Percentiles rank a stretch among this genome's conserved stretches.
Evolutionary conservation across 2,329 filamentous ascomycete species (phyloP).

Genomic region (Cercospora zeae-maydis): DNA sequence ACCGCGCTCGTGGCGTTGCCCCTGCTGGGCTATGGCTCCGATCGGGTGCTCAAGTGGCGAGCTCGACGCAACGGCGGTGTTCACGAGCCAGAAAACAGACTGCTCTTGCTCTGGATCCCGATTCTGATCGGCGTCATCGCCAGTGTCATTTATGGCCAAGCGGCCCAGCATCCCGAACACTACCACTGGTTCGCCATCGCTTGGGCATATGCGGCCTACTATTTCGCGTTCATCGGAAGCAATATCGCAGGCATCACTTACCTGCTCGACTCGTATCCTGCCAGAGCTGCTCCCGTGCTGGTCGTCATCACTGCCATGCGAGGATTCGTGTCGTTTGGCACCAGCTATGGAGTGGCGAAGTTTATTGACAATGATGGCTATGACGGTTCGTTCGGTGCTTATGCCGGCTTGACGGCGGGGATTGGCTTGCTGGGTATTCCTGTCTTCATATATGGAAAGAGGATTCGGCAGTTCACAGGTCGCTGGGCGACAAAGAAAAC

Average conservation of each 20-base stretch:
- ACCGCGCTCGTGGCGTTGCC: conserved; percentile 41
- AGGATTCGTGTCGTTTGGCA: conserved; percentile 47
- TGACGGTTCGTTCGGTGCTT: conserved; percentile 35
- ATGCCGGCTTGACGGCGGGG: conserved; percentile 33
- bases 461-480: conserved; percentile 34
- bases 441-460: conserved; percentile 35
- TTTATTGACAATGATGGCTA: conserved; percentile 36
- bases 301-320: conserved; percentile 48
- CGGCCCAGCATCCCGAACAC: conserved; percentile 20
- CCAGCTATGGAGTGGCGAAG: conserved; percentile 39
- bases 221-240: conserved; percentile 41
- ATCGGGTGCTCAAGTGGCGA: conserved; percentile 38
- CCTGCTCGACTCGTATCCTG: conserved; percentile 46
- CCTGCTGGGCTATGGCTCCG: conserved; percentile 40
- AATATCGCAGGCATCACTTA: conserved; percentile 48
- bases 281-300: conserved; percentile 42
- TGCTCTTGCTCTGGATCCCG: conserved; percentile 39
- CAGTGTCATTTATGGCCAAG: conserved; percentile 39
- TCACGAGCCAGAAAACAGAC: conserved; percentile 43
- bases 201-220: conserved; percentile 26
- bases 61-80: conserved; percentile 40
- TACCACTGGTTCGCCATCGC: conserved; percentile 30
- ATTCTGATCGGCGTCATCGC: conserved; percentile 41
- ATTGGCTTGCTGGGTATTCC: conserved; percentile 34
- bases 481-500: conserved; percentile 28